These are phyloP conservation scores for Tardiomyces digboiensis DNA, from an alignment of 1,139 yeast genomes.

Conservation along the genomic window DNA sequence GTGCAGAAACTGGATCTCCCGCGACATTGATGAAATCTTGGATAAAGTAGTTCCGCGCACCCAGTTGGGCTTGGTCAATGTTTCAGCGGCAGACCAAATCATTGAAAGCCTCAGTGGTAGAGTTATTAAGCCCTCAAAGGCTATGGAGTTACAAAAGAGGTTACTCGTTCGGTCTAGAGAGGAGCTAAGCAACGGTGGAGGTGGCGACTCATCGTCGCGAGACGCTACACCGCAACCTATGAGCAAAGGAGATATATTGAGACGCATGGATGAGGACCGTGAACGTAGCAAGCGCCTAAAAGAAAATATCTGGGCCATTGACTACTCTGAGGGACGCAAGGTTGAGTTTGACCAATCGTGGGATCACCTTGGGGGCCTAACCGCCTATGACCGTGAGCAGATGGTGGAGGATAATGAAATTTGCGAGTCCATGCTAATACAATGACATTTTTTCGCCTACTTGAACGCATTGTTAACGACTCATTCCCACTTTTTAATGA, in stretches of 20 bases:
- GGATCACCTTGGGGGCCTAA: constrained; percentile 37
- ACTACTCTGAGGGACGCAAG: constrained; percentile 35
- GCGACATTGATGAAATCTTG: constrained; percentile 42
- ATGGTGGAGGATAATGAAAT: constrained; percentile 47
- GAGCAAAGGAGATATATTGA: constrained; percentile 33
- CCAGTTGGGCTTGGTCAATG: constrained; percentile 37
- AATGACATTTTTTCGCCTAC: too few relatives aligned
- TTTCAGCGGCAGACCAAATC: constrained; percentile 27
- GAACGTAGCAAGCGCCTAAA: constrained; percentile 75
- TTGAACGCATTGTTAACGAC: too few relatives aligned
- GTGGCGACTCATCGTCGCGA: not conserved
- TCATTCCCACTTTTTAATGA: too few relatives aligned
- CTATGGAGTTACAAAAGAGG: constrained; percentile 1
- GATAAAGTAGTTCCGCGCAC: constrained; percentile 42
- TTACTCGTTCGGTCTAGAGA: not conserved
- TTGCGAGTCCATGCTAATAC: not conserved
- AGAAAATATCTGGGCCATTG: constrained; percentile 66
- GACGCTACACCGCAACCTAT: constrained; percentile 3
- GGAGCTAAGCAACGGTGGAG: not conserved
- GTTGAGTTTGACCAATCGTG: constrained; percentile 54
- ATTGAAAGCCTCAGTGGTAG: constrained; percentile 11
- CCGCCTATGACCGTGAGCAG: constrained; percentile 40
- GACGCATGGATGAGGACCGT: constrained; percentile 79
- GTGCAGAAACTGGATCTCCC: constrained; percentile 24
- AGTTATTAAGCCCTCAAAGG: not conserved